Conservation (phyloP, 495 filamentous ascomycete species). For the Penicillium coffeae region DNA sequence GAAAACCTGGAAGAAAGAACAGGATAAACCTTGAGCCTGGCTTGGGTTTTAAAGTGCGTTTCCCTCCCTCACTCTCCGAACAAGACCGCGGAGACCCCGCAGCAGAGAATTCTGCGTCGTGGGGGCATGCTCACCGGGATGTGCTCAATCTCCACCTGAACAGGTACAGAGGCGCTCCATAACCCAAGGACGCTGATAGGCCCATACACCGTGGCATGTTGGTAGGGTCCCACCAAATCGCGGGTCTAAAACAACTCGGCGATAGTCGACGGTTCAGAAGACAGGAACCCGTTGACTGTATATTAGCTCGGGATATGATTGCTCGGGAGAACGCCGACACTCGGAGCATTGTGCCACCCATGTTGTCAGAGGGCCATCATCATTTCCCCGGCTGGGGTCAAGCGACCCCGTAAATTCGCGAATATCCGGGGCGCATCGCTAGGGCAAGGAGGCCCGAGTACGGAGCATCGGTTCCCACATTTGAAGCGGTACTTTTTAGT, state of each 20-base stretch:
- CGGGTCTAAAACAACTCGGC: neutral
- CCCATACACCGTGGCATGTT: neutral
- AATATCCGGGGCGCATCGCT: no score
- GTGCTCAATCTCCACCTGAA: neutral
- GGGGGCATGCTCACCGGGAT: neutral
- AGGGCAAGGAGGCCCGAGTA: no score
- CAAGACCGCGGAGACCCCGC: slow-evolving; percentile 1
- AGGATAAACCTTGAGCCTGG: no score
- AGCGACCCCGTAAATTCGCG: no score
- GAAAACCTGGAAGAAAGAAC: neutral
- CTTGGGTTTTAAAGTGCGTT: neutral
- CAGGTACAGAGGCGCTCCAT: neutral
- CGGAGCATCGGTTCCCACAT: no score
- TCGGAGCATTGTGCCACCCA: neutral
- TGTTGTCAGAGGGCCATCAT: neutral
- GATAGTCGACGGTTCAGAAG: neutral
- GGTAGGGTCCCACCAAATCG: neutral
- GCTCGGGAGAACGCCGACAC: neutral
- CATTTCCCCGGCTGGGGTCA: neutral
- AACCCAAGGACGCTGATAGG: neutral
- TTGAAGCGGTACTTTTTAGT: no score
- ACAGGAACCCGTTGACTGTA: neutral
- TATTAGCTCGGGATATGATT: neutral
- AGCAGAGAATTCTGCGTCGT: neutral
- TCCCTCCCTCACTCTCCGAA: neutral